Percentiles rank a stretch among this genome's conserved stretches.
Evolutionary conservation across 1,284 basidiomycete species (phyloP).

Genomic region (Blastosporella zonata): DNA sequence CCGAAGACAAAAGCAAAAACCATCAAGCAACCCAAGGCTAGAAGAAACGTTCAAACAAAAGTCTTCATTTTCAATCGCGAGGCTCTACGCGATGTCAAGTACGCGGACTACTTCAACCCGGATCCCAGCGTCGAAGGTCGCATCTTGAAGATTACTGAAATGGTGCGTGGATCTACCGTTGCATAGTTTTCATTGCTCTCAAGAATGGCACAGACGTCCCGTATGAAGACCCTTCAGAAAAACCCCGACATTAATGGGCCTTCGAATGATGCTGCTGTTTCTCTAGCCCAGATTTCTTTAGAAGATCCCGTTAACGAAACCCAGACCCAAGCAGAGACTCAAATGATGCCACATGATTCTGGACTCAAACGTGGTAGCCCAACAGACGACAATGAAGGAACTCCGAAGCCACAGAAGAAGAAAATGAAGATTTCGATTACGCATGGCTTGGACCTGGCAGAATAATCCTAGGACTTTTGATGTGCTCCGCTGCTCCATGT

Average conservation of each 20-base stretch:
- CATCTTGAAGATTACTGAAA: slow-evolving; percentile 53
- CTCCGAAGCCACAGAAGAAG: slow-evolving; percentile 43
- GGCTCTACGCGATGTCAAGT: slow-evolving; percentile 42
- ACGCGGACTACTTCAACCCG: slow-evolving; percentile 68
- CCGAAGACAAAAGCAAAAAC: slow-evolving; percentile 39
- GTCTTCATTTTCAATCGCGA: slow-evolving; percentile 55
- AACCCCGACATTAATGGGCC: neutral
- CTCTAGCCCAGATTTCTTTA: neutral
- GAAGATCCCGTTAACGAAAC: slow-evolving; percentile 25
- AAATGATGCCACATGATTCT: slow-evolving; percentile 25
- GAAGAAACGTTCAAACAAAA: slow-evolving; percentile 53
- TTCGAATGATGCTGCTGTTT: slow-evolving; percentile 1
- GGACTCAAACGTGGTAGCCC: slow-evolving; percentile 29
- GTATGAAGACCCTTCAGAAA: slow-evolving; percentile 12
- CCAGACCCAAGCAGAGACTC: slow-evolving; percentile 57
- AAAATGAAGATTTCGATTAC: slow-evolving; percentile 56
- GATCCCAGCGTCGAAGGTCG: slow-evolving; percentile 54
- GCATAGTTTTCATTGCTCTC: neutral
- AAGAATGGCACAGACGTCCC: slow-evolving; percentile 24
- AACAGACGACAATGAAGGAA: slow-evolving; percentile 20
- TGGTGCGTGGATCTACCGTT: slow-evolving; percentile 38
- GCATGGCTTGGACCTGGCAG: slow-evolving; percentile 54
- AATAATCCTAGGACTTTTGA: slow-evolving; percentile 32
- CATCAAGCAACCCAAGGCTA: slow-evolving; percentile 42
- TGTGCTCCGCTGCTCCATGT: neutral